A percentile compares a stretch with the other conserved stretches of the same genome.
Evolutionary conservation across 495 filamentous ascomycete species (phyloP).

Genomic region (Cetradonia linearis): DNA sequence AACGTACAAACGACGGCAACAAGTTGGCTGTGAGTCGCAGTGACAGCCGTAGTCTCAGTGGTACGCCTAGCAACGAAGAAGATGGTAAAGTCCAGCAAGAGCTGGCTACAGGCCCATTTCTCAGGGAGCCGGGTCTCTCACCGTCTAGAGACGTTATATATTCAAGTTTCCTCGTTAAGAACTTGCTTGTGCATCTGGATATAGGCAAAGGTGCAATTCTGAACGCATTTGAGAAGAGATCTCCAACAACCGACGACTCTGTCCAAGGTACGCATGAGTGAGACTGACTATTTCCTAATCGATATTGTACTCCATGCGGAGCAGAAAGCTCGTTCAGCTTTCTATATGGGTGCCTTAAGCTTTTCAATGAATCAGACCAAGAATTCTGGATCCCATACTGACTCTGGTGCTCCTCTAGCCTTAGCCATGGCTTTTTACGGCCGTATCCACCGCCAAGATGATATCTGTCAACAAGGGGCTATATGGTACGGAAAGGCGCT

Average conservation of each 20-base stretch:
- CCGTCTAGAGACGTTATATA: not conserved
- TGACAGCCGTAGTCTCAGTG: constrained; percentile 1
- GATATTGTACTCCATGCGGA: not conserved
- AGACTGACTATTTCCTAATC: not conserved
- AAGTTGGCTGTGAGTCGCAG: constrained; percentile 3
- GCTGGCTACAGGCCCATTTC: not conserved
- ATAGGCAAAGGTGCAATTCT: constrained; percentile 9
- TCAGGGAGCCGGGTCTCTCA: not conserved
- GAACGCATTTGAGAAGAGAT: constrained; percentile 8
- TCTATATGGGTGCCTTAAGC: not conserved
- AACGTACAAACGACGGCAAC: not conserved
- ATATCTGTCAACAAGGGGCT: constrained; percentile 6
- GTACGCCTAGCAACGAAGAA: not conserved
- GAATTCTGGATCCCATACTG: not conserved
- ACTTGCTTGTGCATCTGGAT: constrained; percentile 11
- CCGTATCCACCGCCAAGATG: constrained; percentile 7
- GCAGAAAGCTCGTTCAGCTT: not conserved
- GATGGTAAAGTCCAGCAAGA: not conserved
- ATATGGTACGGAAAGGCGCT: constrained; percentile 13
- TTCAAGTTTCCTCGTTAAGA: constrained; percentile 10
- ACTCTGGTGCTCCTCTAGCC: constrained; percentile 1
- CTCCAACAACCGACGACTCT: constrained; percentile 3
- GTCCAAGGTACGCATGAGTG: constrained; percentile 5
- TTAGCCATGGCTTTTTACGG: constrained; percentile 16
- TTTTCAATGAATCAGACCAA: not conserved